phyloP scores from a whole-genome alignment of 768 basidiomycete species.

The Kockovaella imperatae region DNA sequence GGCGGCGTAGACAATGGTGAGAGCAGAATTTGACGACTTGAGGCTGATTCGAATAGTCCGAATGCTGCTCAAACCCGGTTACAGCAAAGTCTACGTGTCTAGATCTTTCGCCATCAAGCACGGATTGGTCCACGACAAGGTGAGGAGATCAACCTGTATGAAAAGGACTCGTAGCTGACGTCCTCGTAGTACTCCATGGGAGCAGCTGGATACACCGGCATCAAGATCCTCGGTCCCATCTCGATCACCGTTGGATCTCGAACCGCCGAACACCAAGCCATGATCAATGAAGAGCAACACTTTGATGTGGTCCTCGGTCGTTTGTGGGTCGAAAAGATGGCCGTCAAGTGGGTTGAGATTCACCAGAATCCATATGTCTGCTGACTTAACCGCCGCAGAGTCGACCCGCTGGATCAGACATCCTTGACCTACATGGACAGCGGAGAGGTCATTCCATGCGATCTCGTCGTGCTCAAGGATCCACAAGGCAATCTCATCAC shows the following conservation, averaged over 20 bases:
- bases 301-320: conserved; percentile 92
- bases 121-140: conserved; percentile 78
- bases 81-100: conserved; percentile 91
- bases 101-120: conserved; percentile 82
- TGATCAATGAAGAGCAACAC: conserved; percentile 86
- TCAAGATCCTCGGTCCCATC: conserved; percentile 61
- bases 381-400: conserved; percentile 43
- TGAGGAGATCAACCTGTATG: conserved; percentile 6
- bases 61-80: conserved; percentile 87
- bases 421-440: conserved; percentile 86
- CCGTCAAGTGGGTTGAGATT: conserved; percentile 51
- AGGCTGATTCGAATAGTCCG: conserved; percentile 52
- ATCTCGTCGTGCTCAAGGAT: conserved; percentile 81
- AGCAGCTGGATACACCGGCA: conserved; percentile 83
- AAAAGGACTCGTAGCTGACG: not conserved
- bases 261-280: conserved; percentile 54
- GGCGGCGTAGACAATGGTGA: conserved; percentile 80
- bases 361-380: not conserved
- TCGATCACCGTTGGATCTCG: conserved; percentile 60
- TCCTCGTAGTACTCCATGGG: conserved; percentile 59
- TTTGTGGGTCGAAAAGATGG: conserved; percentile 59
- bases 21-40: conserved; percentile 23
- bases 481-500: conserved; percentile 83
- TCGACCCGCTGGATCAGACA: conserved; percentile 74
- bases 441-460: conserved; percentile 83